These are phyloP conservation scores for Diaporthe sp. DNA, from an alignment of 2,329 filamentous ascomycete species.

Conservation along the genomic window DNA sequence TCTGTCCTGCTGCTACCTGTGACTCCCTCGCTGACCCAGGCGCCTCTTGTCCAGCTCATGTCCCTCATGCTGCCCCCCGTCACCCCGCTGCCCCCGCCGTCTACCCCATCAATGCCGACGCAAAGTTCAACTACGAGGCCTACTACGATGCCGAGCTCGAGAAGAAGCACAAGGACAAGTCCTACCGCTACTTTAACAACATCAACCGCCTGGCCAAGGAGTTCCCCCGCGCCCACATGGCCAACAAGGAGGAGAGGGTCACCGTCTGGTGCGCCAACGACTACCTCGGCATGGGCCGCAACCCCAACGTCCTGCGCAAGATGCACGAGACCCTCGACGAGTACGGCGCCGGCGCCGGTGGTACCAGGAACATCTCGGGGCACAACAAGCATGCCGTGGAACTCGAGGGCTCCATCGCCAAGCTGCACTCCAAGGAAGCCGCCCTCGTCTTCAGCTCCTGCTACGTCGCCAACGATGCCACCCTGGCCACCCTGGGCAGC, in stretches of 20 bases:
- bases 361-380: conserved; percentile 96
- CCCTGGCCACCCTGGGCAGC: conserved; percentile 94
- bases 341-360: conserved; percentile 94
- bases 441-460: conserved; percentile 97
- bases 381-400: conserved; percentile 95
- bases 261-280: conserved; percentile 99
- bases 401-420: conserved; percentile 84
- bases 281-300: conserved; percentile 97
- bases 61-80: conserved; percentile 46
- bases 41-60: conserved; percentile 43
- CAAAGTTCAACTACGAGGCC: conserved; percentile 87
- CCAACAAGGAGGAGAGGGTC: conserved; percentile 82
- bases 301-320: conserved; percentile 83
- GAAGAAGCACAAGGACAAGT: conserved; percentile 99
- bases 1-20: neutral
- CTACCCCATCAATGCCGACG: conserved; percentile 44
- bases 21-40: conserved; percentile 30
- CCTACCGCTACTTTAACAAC: conserved; percentile 99
- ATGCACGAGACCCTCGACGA: conserved; percentile 97
- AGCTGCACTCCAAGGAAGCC: conserved; percentile 90
- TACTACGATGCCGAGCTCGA: conserved; percentile 92
- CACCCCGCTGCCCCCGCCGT: conserved; percentile 42
- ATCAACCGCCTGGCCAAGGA: conserved; percentile 98
- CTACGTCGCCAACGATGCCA: conserved; percentile 98
- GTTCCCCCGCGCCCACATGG: conserved; percentile 94